Evolutionary conservation across 495 filamentous ascomycete genomes (phyloP), one percentile per base, ranked within the genome.

Genomic region (Rusavskia elegans): DNA sequence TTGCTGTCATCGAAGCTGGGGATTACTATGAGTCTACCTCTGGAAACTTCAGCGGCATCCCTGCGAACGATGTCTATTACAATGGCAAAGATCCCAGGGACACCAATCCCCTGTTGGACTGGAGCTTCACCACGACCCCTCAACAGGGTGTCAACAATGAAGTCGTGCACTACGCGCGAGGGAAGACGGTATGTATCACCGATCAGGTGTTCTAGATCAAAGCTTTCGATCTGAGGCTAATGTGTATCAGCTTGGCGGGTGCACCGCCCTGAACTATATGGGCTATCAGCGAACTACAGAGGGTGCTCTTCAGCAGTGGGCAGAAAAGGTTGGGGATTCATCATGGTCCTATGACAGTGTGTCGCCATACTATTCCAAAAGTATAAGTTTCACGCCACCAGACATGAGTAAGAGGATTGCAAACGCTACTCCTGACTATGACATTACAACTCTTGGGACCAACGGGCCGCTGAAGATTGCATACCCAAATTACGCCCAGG

Each of bases 261-360:
- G 59, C 38, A 53, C 53, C 32, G 53, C 42, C 14, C 39, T 53
- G 23, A 62, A 59, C 48, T 55, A 49, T 29, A 49, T 60, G 54
- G 50, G 45, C 16, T 63, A 57, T 13, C 52, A 54, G 25, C 51
- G 71, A 1, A 60, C 60, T 0, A 71, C 66, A 1, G 57, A 53
- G 6, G 69, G 65, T 0, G 58, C 73, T 2, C 68, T 69, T 55
- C 59, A 76, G 14, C 55, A 64, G 56, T 83, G 78, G 79, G 79
- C 78, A 1, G 68, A 76, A 21, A 41, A 52, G 0, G 76, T 81
- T 5, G 68, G 71, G 45, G 79, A 82, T 56, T 36, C 66, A 1
- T 70, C 63, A 45, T 84, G 76, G 54, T 62, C 61, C 7, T 83
- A 67, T 37, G 68, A 76, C n/a, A 63, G 69, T 27, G 50, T 77